Conservation (phyloP, 1,284 basidiomycete genomes). For the Cryptococcus jaspeensis region DNA sequence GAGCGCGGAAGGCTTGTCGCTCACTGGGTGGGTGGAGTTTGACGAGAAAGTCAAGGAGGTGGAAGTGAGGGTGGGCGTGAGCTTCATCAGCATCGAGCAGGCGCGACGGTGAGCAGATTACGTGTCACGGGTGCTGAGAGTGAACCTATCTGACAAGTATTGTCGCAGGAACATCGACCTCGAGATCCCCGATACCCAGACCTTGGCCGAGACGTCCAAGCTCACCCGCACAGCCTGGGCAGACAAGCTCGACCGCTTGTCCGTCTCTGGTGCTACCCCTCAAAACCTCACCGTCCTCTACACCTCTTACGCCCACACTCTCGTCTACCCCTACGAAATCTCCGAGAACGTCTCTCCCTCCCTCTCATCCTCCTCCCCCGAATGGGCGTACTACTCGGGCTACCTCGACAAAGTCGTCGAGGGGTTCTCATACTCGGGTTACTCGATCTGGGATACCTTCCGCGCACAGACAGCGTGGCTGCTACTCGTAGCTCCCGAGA, state of each 20-base stretch:
- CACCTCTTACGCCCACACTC: conserved; percentile 32
- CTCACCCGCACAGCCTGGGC: conserved; percentile 65
- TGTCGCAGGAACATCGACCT: conserved; percentile 60
- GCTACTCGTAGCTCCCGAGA: conserved; percentile 71
- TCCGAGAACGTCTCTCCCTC: conserved; percentile 55
- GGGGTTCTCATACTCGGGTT: conserved; percentile 71
- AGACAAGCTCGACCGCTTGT: conserved; percentile 66
- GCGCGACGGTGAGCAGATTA: conserved; percentile 59
- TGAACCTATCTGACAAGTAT: background rate
- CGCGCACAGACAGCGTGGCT: conserved; percentile 76
- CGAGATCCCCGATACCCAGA: conserved; percentile 51
- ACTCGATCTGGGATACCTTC: conserved; percentile 83
- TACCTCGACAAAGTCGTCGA: conserved; percentile 56
- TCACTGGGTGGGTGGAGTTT: conserved; percentile 65
- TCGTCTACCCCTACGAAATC: conserved; percentile 75
- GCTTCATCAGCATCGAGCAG: conserved; percentile 73
- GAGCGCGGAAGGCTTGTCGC: conserved; percentile 42
- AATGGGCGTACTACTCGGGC: conserved; percentile 66
- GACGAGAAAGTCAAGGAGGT: conserved; percentile 51
- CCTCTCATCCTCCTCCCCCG: conserved; percentile 7
- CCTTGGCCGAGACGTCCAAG: conserved; percentile 63
- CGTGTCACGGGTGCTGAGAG: too few species aligned
- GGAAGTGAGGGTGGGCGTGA: conserved; percentile 68
- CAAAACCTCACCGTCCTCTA: conserved; percentile 36
- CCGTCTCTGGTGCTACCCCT: conserved; percentile 57